Base-by-base conservation (phyloP, 2,329 filamentous ascomycete species). In the Cephalotrichum gorgonifer region DNA sequence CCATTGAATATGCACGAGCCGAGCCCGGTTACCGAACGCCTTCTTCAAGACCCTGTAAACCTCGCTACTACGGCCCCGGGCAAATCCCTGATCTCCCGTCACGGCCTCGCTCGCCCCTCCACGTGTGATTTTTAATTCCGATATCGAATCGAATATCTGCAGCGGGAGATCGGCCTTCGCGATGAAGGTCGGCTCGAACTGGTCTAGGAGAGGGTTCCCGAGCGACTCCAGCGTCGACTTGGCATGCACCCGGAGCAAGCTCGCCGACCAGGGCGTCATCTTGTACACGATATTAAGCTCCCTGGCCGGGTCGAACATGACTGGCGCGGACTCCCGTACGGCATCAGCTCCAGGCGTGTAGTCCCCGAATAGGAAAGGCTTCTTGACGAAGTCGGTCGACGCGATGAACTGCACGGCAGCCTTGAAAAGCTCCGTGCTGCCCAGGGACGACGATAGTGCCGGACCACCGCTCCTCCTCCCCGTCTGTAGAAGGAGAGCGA, bases 381-480 rank as follows among this genome's bases (percentile, higher is more conserved):
- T 85, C 57, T 79, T 83, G 50, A 70, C 72, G 49, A 96, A 70
- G 58, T 95, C 83, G 33, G 79, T 83, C 2, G 79, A 76, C 1
- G 85, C 81, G 17, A 98, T 70, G 56, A 91, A 93, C 61, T 96
- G 91, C n/a, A 98, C 70, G 1, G 84, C 82, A 3, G 88, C 90
- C 66, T 96, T 97, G 75, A 98, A 96, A 42, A 97, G 75, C 64
- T 97, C 91, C 23, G 91, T 93, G 64, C 85, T 86, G 68, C 86
- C 95, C 58, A 95, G 85, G 7, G 87, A 87, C 5, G 79, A 74
- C 6, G 89, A 88, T 15, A 97, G 73, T 6, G 87, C 69, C 2
- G 85, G 76, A 54, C 81, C 78, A 2, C 86, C 85, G 52, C 83
- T 83, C 6, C 79, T 76, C 6, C 83, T 85, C 25, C 87, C 87